These are phyloP conservation scores for Coemansia sp. DNA, from an alignment of 192 early-diverging fungal species.

Conservation along the genomic window DNA sequence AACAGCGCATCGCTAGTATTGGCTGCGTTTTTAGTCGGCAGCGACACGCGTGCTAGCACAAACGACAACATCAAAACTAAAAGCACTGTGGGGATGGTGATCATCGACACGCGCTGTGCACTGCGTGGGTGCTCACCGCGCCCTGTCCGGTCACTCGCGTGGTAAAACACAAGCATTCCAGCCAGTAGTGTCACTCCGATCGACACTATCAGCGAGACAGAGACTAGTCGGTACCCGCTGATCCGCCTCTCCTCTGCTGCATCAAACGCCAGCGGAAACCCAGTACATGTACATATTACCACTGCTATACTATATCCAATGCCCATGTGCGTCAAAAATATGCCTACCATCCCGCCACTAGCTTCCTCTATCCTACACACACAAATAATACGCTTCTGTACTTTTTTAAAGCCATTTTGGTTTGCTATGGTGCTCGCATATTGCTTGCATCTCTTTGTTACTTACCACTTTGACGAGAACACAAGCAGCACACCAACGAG, in stretches of 20 bases:
- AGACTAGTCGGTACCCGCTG: slow-evolving; percentile 48
- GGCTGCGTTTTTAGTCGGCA: slow-evolving; percentile 36
- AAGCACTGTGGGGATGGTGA: slow-evolving; percentile 32
- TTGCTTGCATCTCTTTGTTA: not conserved
- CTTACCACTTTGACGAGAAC: slow-evolving; percentile 39
- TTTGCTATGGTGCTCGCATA: not conserved
- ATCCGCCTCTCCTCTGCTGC: slow-evolving; percentile 27
- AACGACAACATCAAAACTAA: slow-evolving; percentile 33
- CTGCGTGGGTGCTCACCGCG: not conserved
- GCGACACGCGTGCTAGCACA: slow-evolving; percentile 42
- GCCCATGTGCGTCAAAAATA: slow-evolving; percentile 39
- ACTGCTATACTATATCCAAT: slow-evolving; percentile 28
- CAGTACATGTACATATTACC: slow-evolving; percentile 35
- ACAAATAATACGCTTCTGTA: not conserved
- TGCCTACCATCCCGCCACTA: slow-evolving; percentile 21
- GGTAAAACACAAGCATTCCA: slow-evolving; percentile 40
- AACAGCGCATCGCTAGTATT: slow-evolving; percentile 52
- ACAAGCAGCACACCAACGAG: slow-evolving; percentile 36
- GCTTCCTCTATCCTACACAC: slow-evolving; percentile 40
- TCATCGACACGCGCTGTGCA: slow-evolving; percentile 14
- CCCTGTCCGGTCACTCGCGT: slow-evolving; percentile 11
- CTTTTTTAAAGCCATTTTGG: not conserved
- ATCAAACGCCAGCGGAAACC: slow-evolving; percentile 46
- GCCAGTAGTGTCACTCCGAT: slow-evolving; percentile 30
- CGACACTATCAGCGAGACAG: slow-evolving; percentile 33